These are phyloP conservation scores for Parietichytrium sp. DNA, from an alignment of 108 stramenopile genomes.

Conservation along the genomic window DNA sequence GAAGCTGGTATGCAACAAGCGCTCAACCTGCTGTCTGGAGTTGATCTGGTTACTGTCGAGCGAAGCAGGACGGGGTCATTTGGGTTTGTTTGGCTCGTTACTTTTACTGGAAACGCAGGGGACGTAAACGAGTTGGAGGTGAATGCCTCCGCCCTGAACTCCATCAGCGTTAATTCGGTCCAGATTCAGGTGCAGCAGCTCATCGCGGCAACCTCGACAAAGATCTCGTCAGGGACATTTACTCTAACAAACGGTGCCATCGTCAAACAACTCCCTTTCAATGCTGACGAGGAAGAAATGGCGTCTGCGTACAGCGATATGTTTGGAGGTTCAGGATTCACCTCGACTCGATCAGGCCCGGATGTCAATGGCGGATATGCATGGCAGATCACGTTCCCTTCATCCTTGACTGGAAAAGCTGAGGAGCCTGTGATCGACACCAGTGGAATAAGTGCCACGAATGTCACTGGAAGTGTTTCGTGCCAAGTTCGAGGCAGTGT, in stretches of 20 bases:
- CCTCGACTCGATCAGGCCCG: neutral
- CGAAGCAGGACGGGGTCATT: neutral
- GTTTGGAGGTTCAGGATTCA: neutral
- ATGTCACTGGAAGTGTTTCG: too few relatives aligned
- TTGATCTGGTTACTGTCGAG: neutral
- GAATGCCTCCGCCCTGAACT: neutral
- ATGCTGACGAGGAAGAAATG: neutral
- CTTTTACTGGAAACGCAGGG: constrained; percentile 9
- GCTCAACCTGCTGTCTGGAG: neutral
- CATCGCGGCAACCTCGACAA: neutral
- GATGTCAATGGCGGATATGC: constrained; percentile 16
- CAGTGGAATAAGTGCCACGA: too few relatives aligned
- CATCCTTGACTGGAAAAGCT: too few relatives aligned
- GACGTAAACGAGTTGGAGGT: neutral
- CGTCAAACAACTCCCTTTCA: neutral
- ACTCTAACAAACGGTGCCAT: neutral
- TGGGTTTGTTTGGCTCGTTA: neutral
- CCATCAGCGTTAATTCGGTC: neutral
- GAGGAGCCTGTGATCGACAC: too few relatives aligned
- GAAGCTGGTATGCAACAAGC: neutral
- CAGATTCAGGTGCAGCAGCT: neutral
- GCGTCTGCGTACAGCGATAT: neutral
- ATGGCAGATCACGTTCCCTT: constrained; percentile 4
- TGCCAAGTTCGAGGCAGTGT: too few relatives aligned
- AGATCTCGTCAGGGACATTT: neutral